A percentile compares a stretch with the other conserved stretches of the same genome.
Conservation (phyloP, 2,329 filamentous ascomycete genomes). For the Pseudogymnoascus sp. region DNA sequence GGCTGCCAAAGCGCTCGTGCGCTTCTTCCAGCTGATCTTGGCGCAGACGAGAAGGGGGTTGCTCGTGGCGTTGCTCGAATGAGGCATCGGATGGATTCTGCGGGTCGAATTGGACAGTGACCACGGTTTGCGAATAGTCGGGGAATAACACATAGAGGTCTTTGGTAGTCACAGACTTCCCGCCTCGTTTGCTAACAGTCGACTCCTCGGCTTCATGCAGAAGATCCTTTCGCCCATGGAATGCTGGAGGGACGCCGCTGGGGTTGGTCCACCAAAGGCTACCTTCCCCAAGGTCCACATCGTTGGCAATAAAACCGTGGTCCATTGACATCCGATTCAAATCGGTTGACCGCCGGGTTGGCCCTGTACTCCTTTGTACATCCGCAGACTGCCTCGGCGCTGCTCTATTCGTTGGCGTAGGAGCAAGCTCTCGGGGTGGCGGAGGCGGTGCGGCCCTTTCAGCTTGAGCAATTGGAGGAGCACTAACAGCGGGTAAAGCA, state of each 20-base stretch:
- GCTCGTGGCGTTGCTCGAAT: constrained; percentile 80
- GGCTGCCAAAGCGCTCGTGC: constrained; percentile 73
- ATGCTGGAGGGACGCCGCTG: constrained; percentile 69
- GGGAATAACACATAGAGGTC: constrained; percentile 84
- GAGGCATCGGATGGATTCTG: constrained; percentile 64
- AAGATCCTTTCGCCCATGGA: constrained; percentile 78
- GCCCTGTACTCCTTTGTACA: constrained; percentile 44
- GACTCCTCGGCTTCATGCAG: constrained; percentile 77
- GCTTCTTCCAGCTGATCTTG: constrained; percentile 90
- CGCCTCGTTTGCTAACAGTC: constrained; percentile 59
- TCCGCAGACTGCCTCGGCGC: constrained; percentile 57
- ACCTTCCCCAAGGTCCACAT: constrained; percentile 68
- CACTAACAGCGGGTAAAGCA: constrained; percentile 22
- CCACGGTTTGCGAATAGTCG: constrained; percentile 91
- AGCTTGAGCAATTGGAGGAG: background rate
- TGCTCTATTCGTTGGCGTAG: constrained; percentile 24
- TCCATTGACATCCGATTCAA: constrained; percentile 66
- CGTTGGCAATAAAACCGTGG: constrained; percentile 77
- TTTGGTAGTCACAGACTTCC: constrained; percentile 66
- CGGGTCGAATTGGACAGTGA: constrained; percentile 73
- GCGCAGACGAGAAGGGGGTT: constrained; percentile 70
- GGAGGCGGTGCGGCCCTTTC: constrained; percentile 28
- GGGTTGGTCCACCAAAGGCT: constrained; percentile 84
- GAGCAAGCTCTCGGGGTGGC: constrained; percentile 24
- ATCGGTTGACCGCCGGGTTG: constrained; percentile 55